These are phyloP conservation scores for Quercus robur DNA, from an alignment of 306 rosid genomes.

Conservation along the genomic window DNA sequence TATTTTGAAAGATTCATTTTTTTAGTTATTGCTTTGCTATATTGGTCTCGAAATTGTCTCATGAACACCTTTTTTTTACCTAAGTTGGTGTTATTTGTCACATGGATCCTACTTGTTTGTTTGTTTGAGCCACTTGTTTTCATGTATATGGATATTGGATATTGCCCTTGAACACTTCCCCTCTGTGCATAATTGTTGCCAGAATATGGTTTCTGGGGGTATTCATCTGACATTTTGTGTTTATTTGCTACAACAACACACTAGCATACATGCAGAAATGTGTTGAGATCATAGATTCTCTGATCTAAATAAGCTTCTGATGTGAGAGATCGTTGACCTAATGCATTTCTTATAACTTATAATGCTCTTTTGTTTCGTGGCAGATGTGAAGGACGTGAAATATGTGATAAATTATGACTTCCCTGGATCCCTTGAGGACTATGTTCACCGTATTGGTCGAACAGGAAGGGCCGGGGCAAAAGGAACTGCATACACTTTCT, in stretches of 20 bases:
- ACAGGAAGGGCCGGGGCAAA: conserved; percentile 99
- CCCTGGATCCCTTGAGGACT: conserved; percentile 99
- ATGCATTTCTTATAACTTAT: not conserved
- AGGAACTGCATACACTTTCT: conserved; percentile 97
- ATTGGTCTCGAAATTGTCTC: not conserved
- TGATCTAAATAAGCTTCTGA: not conserved
- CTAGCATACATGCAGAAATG: not conserved
- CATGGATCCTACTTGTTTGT: too few relatives aligned
- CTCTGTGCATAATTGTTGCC: not conserved
- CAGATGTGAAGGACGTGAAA: conserved; percentile 97
- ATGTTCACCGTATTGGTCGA: conserved; percentile 96
- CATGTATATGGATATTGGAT: not conserved
- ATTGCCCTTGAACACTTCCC: not conserved
- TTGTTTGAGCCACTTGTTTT: not conserved
- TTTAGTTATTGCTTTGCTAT: not conserved
- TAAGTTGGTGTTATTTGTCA: too few relatives aligned
- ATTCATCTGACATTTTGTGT: not conserved
- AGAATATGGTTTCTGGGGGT: not conserved
- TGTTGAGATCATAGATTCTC: not conserved
- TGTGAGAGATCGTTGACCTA: not conserved
- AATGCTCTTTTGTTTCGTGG: conserved; percentile 15
- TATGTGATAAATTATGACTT: conserved; percentile 92
- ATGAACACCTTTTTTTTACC: not conserved
- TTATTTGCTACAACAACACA: not conserved
- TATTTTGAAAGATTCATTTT: not conserved